Evolutionary conservation across 2,329 filamentous ascomycete genomes (phyloP).

Genomic region (Dactylellina leptospora): DNA sequence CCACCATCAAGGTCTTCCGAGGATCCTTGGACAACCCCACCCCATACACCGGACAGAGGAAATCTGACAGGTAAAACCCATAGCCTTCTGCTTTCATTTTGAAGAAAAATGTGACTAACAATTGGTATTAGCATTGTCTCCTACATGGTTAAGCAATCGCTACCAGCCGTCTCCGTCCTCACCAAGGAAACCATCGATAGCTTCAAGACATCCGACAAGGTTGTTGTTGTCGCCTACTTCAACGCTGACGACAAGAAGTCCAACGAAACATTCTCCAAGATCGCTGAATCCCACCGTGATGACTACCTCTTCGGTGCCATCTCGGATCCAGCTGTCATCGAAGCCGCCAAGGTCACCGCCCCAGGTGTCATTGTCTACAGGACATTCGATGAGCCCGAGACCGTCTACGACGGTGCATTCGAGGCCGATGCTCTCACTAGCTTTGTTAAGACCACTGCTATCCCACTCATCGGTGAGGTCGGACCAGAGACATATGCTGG

Average conservation of each 20-base stretch:
- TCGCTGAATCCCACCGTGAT: slow-evolving; percentile 81
- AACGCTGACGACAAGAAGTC: slow-evolving; percentile 80
- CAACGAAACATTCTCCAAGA: slow-evolving; percentile 81
- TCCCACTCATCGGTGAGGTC: slow-evolving; percentile 91
- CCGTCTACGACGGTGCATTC: slow-evolving; percentile 81
- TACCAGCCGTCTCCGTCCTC: slow-evolving; percentile 87
- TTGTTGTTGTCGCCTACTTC: slow-evolving; percentile 91
- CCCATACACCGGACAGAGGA: slow-evolving; percentile 88
- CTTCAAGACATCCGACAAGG: slow-evolving; percentile 98
- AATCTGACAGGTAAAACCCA: too few species aligned
- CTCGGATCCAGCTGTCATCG: slow-evolving; percentile 82
- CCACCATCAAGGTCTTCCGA: slow-evolving; percentile 98
- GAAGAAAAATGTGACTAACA: too few species aligned
- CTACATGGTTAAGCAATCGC: slow-evolving; percentile 98
- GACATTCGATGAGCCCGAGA: slow-evolving; percentile 96
- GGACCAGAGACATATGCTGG: slow-evolving; percentile 94
- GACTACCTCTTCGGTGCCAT: slow-evolving; percentile 90
- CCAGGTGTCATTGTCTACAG: slow-evolving; percentile 95
- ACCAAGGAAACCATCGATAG: slow-evolving; percentile 85
- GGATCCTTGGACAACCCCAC: slow-evolving; percentile 76
- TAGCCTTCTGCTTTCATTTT: too few species aligned
- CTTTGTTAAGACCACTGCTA: slow-evolving; percentile 85
- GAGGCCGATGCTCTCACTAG: slow-evolving; percentile 79
- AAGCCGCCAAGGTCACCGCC: slow-evolving; percentile 87
- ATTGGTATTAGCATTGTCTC: slow-evolving; percentile 73